Evolutionary conservation across 805 yeast genomes (phyloP), one percentile per base, ranked within the genome.

Genomic region (Trichomonascus vanleenenianus): DNA sequence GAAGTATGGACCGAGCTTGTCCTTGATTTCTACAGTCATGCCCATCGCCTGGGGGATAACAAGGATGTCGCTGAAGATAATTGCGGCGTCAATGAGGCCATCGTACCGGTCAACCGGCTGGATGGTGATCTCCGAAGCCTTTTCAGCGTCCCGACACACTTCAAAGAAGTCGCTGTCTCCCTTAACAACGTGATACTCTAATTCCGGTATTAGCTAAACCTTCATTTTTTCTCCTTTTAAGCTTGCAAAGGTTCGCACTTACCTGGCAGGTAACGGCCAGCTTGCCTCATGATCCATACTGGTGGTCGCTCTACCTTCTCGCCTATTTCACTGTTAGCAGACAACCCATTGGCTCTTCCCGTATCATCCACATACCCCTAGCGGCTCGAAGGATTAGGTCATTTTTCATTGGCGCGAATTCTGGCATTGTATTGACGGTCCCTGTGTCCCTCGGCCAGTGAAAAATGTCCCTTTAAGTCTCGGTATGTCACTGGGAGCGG

Each of bases 21-120:
- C 97, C 37, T 86, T 70, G 95, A 93, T 91, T 60, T 83, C 81
- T 36, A 93, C 96, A 44, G 77, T 81, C 84, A 89, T 85, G 11
- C 98, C 98, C 88, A 93, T 82, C 10, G 97, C 98, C 67, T 93
- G 97, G 2, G 98, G 98, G 45, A 93, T 83, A 33, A 93, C 98
- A 48, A 93, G 72, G 56, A 93, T 93, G 63, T 93, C 98, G 61
- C 89, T 81, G 70, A 93, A 93, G 47, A 93, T 93, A 55, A 93
- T 93, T 3, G 98, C 98, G 3, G 97, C 97, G 61, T 93, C 98
- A 41, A 91, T 75, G 45, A 89, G 72, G 0, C 96, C 97, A 46
- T 82, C 81, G 60, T 78, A 93, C 57, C 85, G 95, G 45, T 82
- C 86, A 46, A 93, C 77, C 3, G 98, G 98, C 68, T 93, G 98